Evolutionary conservation across 148 eudicot species (phyloP).

Genomic region (Rhododendron griersonianum): DNA sequence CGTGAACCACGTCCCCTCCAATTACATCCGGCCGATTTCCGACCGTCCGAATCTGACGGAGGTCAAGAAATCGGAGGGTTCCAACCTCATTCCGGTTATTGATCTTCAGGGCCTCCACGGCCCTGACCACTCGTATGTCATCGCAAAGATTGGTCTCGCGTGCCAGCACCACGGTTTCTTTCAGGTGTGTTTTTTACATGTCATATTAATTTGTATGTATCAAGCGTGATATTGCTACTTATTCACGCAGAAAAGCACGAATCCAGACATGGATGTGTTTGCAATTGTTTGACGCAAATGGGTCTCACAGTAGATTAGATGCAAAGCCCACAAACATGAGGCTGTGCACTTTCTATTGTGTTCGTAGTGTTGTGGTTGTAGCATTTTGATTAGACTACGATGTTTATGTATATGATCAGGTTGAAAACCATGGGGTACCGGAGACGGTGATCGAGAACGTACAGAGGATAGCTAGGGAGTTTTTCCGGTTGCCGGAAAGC

Average conservation of each 20-base stretch:
- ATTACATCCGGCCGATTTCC: conserved; percentile 12
- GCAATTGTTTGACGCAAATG: no score
- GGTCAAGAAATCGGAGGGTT: background rate
- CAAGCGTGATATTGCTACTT: no score
- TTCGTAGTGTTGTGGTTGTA: no score
- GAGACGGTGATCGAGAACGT: background rate
- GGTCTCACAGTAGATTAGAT: no score
- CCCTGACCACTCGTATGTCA: background rate
- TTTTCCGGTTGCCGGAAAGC: conserved; percentile 17
- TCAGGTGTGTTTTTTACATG: background rate
- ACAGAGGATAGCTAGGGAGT: conserved; percentile 7
- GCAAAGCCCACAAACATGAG: no score
- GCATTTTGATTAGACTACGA: no score
- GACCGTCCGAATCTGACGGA: conserved; percentile 10
- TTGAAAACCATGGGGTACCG: conserved; percentile 21
- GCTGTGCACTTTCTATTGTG: no score
- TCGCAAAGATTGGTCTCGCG: background rate
- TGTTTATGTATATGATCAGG: background rate
- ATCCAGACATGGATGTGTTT: no score
- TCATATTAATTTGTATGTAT: no score
- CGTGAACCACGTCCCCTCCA: conserved; percentile 3
- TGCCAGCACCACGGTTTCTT: background rate
- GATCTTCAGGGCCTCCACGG: background rate
- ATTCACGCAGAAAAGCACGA: no score
- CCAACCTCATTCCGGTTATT: background rate